Evolutionary conservation across 768 basidiomycete genomes (phyloP), one percentile per base, ranked within the genome.

Genomic region (Rhizopogon sp.): DNA sequence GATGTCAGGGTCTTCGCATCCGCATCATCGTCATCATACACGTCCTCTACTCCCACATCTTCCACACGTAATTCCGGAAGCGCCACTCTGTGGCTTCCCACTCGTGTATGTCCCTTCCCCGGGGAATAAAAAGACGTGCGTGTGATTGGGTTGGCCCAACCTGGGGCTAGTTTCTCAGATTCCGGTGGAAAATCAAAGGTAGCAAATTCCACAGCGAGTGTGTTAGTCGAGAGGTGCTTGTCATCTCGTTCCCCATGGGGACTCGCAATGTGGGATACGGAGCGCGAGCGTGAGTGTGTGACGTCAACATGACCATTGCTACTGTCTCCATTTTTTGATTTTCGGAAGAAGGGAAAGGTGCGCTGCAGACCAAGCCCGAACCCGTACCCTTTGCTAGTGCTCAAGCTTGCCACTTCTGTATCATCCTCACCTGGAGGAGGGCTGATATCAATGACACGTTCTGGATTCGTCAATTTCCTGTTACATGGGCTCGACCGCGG

Each of bases 121-220:
- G 35, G 60, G 39, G 69, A 60, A 39, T 57, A 51, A 14, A 52
- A 40, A 28, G 59, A 55, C 8, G 53, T 52, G 28, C 53, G 62
- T 35, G 60, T 53, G 39, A 60, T 56, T 10, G 68, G 64, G 52
- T 70, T 63, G 37, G 29, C 50, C 68, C 68, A 70, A 8, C 70
- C 68, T 25, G 68, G 68, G 8, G 70, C 68, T 29, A 70, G 53
- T 50, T 70, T 71, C 56, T 70, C 68, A 2, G 68, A 70, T 59
- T 70, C 68, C 13, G 60, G 70, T 9, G 54, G 58, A 10, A 42
- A 57, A 10, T 17, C 5, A 17, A 67, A 52, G 35, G 55, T 55
- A 20, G 64, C 57, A 3, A 59, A 39, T 51, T 54, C 53, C 28
- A 64, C 62, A 6, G 60, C 57, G 6, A 69, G 52, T 6, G 66